Base-by-base conservation (phyloP, 2,329 filamentous ascomycete species). In the Leptodontidium sp. region DNA sequence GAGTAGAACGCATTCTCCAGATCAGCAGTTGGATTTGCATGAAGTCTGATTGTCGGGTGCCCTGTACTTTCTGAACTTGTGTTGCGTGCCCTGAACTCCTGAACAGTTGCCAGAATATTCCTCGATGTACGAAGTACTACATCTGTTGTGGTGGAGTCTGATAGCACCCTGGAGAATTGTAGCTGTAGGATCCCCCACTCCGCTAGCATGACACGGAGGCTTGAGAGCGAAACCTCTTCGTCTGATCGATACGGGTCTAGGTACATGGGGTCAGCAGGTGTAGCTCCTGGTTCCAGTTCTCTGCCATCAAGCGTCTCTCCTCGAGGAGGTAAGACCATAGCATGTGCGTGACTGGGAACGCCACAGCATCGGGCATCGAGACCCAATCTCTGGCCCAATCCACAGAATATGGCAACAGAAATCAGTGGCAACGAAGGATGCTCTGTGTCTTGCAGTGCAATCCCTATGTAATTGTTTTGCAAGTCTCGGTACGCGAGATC, bases 391-490 rank as follows among this genome's bases (percentile, higher is more conserved):
- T 87, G 85, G 0, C 93, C 94, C 17, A 98, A 79, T 67, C 89
- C 90, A 76, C 92, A 96, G 80, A 91, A 99, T 71, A 98, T 97
- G 69, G 91, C 91, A 66, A 91, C 91, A 1, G 93, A 96, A 70
- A 98, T 91, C 62, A 98, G 85, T 1, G 95, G 96, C 9, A 98
- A 84, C 1, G 94, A 95, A 35, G 92, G 90, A 75, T 97, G 93
- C 0, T 87, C 85, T 7, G 87, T 81, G 61, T 92, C 89, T 45
- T 88, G 89, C 53, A 98, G 83, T 4, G 92, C 93, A 70, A 97
- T 85, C 11, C 93, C 93, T 66, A 99, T 89, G 74, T 97, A 92
- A 75, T 93, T 97, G 79, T 98, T 97, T 70, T 92, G 88, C 68
- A 98, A 81, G 68, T 91, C 90, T 74, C 93, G 89, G 78, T 96